Base-by-base conservation (phyloP, 2,329 filamentous ascomycete genomes). In the Pyricularia pennisetigena region DNA sequence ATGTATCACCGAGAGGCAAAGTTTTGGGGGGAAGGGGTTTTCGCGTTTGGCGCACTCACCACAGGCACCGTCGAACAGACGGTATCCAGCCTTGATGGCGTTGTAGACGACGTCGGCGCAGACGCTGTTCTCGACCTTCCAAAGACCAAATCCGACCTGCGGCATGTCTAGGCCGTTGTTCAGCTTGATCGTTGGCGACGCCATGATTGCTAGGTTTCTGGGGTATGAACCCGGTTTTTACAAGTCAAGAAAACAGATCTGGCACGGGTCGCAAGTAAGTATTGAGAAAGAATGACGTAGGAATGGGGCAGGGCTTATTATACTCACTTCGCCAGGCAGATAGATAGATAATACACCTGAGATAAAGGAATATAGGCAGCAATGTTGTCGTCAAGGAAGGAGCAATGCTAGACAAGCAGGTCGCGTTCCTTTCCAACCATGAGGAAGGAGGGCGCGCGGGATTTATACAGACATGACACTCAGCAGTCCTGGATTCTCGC, bases 61-160 rank as follows among this genome's bases (percentile, higher is more conserved):
- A 73, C 82, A 85, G 68, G 86, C 86, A 72, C 86, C 85, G 72
- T 88, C 86, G 67, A 88, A 82, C 59, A 88, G 79, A 73, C 86
- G 82, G 78, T 88, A 88, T 59, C 86, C 86, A 66, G 79, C 79
- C 81, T 88, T 88, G 80, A 88, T 87, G 75, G 86, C 87, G 71
- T 93, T 89, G 83, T 94, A 94, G 73, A 94, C 88, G 70, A 86
- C 87, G 74, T 94, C 90, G 74, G 91, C 88, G 75, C 86, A 88
- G 68, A 86, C 88, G 68, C 86, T 85, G 72, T 90, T 90, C 78
- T 87, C 87, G 72, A 95, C 90, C 82, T 95, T 95, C 92, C 92
- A 95, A 72, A 94, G 85, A 69, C 90, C 90, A 76, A 91, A 91
- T 78, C 90, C 90, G 72, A 92, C 88, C 77, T 89, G 86, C 75